These are phyloP conservation scores for Ramularia collo-cygni DNA, from an alignment of 2,329 filamentous ascomycete genomes.

Conservation along the genomic window DNA sequence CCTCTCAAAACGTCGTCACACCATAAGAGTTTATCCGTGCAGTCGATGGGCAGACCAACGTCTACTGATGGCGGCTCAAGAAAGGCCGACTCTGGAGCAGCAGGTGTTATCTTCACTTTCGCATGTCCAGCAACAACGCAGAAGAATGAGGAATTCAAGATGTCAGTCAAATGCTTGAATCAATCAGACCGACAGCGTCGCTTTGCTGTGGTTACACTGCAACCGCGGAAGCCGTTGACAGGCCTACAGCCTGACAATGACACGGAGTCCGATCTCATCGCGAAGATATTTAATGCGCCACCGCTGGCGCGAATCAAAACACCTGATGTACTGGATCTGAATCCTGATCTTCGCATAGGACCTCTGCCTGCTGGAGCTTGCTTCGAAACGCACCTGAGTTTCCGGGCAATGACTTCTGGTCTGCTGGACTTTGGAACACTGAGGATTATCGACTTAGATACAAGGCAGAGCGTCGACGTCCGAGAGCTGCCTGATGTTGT, in stretches of 20 bases:
- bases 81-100: background rate
- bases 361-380: constrained; percentile 66
- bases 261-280: constrained; percentile 10
- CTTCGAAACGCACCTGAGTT: constrained; percentile 65
- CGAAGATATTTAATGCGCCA: constrained; percentile 15
- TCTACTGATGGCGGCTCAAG: constrained; percentile 6
- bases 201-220: constrained; percentile 54
- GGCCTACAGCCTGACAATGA: constrained; percentile 1
- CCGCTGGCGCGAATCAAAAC: constrained; percentile 45
- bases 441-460: constrained; percentile 64
- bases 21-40: constrained; percentile 10
- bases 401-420: constrained; percentile 60
- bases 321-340: constrained; percentile 66
- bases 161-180: constrained; percentile 72
- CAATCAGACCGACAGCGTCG: constrained; percentile 57
- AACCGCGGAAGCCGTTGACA: constrained; percentile 8
- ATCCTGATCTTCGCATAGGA: constrained; percentile 66
- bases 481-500: constrained; percentile 65
- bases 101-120: constrained; percentile 63
- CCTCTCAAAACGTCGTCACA: constrained; percentile 14
- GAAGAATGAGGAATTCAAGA: constrained; percentile 61
- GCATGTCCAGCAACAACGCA: constrained; percentile 54
- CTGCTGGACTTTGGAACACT: constrained; percentile 66
- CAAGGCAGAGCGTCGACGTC: constrained; percentile 71
- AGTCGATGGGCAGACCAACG: constrained; percentile 6